These are phyloP conservation scores for Cyathus striatus DNA, from an alignment of 768 basidiomycete species.

Conservation along the genomic window DNA sequence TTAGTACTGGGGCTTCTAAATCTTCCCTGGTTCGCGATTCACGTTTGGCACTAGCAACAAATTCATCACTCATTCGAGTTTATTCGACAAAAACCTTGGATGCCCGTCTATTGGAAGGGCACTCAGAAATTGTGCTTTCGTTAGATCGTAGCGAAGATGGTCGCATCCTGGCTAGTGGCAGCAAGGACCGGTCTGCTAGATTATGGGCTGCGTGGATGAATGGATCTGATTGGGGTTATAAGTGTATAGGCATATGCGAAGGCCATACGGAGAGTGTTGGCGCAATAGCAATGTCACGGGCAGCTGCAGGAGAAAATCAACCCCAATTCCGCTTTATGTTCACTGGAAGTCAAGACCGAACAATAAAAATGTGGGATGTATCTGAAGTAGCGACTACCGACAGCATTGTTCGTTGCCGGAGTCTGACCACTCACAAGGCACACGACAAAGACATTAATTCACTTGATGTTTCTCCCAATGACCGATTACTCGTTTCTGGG, in stretches of 20 bases:
- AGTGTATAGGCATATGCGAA: conserved; percentile 82
- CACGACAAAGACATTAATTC: conserved; percentile 99
- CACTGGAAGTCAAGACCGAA: conserved; percentile 95
- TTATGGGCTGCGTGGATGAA: conserved; percentile 60
- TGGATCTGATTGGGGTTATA: conserved; percentile 44
- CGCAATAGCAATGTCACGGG: conserved; percentile 78
- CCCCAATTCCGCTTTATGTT: conserved; percentile 65
- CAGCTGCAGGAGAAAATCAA: conserved; percentile 22
- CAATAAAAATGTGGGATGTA: conserved; percentile 99
- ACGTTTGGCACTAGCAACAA: conserved; percentile 92
- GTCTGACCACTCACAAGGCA: conserved; percentile 81
- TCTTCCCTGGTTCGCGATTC: conserved; percentile 39
- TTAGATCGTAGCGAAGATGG: conserved; percentile 69
- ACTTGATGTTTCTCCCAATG: conserved; percentile 88
- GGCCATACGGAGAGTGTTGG: conserved; percentile 95
- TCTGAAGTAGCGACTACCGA: conserved; percentile 30
- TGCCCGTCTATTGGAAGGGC: conserved; percentile 82
- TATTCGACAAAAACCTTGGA: conserved; percentile 77
- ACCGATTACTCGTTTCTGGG: conserved; percentile 83
- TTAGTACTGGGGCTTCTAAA: conserved; percentile 36
- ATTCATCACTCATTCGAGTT: conserved; percentile 90
- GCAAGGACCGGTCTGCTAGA: conserved; percentile 86
- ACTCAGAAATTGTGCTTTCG: conserved; percentile 87
- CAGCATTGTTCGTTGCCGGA: conserved; percentile 51
- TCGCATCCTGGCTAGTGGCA: conserved; percentile 78